Evolutionary conservation across 352 stramenopile species (phyloP), one percentile per base, ranked within the genome.

Genomic region (Phytophthora lateralis): DNA sequence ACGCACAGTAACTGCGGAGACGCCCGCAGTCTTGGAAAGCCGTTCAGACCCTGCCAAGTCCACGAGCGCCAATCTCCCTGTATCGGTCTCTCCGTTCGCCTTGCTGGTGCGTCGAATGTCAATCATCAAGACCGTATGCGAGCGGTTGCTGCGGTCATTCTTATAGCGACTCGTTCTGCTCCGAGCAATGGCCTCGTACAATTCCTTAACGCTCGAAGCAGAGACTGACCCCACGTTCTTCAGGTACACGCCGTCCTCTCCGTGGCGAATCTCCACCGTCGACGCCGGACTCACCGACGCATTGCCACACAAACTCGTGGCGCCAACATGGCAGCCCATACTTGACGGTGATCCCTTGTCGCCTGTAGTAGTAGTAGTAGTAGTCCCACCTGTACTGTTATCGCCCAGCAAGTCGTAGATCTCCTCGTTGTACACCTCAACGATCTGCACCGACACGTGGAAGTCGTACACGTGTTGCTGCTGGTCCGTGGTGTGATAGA

Each of bases 371-470:
- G 53, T 39, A 58, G 34, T 8, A 58, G 38, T 11, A 60, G 53
- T 10, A 45, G 47, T 46, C 32, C 17, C 46, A 54, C 21, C 21
- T 24, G 21, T 24, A 24, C 38, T 41, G 14, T 7, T 18, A n/a
- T 3, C 32, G 1, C 37, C 18, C 17, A 96, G 57, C 17, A 96
- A 58, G 41, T 96, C 87, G 34, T 87, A 89, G 45, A 94, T 77
- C 47, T 96, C 86, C 56, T 96, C 87, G 55, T 96, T 96, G 70
- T 96, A 93, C 48, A 96, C 80, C 66, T 96, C 83, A 18, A 96
- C 81, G 50, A 92, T 78, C 62, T 90, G 76, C 38, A 91, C 34
- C 14, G 64, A 56, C 8, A 90, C 68, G 3, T 42, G 42, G 37
- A 89, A 87, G 37, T 75, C 76, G 41, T 75, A 86, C 11, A 85